Conservation (phyloP, 805 yeast species). For the Candida gorgasii region DNA sequence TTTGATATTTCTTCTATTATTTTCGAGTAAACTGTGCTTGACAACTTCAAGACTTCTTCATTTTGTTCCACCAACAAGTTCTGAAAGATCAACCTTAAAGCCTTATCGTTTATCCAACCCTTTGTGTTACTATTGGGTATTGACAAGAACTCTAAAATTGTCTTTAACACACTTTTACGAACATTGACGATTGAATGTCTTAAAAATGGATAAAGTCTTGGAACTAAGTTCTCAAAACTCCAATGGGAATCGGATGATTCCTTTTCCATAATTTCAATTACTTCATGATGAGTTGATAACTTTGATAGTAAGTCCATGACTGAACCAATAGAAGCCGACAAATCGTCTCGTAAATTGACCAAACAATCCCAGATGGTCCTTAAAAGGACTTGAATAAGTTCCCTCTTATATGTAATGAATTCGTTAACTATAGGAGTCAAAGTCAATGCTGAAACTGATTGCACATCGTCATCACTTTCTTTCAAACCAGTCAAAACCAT, state of each 20-base stretch:
- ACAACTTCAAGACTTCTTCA: slow-evolving; percentile 61
- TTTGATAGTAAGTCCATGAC: slow-evolving; percentile 93
- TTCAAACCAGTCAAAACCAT: slow-evolving; percentile 85
- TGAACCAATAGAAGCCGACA: slow-evolving; percentile 92
- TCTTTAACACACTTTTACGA: slow-evolving; percentile 80
- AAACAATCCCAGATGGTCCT: slow-evolving; percentile 90
- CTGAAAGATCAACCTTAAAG: slow-evolving; percentile 78
- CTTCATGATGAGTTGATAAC: slow-evolving; percentile 78
- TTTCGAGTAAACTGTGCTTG: slow-evolving; percentile 59
- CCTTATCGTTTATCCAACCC: slow-evolving; percentile 76
- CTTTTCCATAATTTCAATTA: slow-evolving; percentile 66
- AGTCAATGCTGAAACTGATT: slow-evolving; percentile 94
- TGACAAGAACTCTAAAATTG: slow-evolving; percentile 73
- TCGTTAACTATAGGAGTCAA: slow-evolving; percentile 87
- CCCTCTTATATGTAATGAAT: slow-evolving; percentile 66
- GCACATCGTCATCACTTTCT: slow-evolving; percentile 89
- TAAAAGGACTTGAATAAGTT: slow-evolving; percentile 48
- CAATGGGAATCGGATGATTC: slow-evolving; percentile 55
- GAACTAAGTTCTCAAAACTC: slow-evolving; percentile 77
- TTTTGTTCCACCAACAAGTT: slow-evolving; percentile 90
- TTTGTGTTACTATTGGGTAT: slow-evolving; percentile 51
- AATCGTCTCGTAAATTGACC: slow-evolving; percentile 82
- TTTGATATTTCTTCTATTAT: slow-evolving; percentile 50
- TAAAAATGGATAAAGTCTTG: slow-evolving; percentile 86
- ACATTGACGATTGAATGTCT: slow-evolving; percentile 93